Percentiles rank a stretch among this genome's conserved stretches.
Evolutionary conservation across 352 stramenopile genomes (phyloP).

Genomic region (Phytopythium ostracodes): DNA sequence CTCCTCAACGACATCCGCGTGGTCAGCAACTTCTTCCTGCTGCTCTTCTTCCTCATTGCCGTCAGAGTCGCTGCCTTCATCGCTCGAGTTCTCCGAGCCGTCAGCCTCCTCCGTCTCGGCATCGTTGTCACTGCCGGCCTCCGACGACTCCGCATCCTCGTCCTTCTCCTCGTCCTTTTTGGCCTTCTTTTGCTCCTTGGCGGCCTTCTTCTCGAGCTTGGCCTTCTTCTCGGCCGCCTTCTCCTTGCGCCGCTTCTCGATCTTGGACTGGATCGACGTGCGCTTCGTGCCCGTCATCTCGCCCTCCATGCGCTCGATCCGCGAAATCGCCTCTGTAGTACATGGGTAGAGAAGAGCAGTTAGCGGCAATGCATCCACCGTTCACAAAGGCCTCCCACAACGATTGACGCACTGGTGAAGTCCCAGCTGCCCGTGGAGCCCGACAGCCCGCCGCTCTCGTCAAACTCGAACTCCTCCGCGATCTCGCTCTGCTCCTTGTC

Average conservation of each 20-base stretch:
- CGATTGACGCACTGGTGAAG: slow-evolving; percentile 56
- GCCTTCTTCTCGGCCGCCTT: slow-evolving; percentile 55
- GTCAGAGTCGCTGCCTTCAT: slow-evolving; percentile 27
- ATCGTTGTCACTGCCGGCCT: slow-evolving; percentile 12
- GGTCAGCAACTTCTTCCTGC: slow-evolving; percentile 41
- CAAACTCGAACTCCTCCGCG: slow-evolving; percentile 84
- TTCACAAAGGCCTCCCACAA: background rate
- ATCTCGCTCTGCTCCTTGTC: slow-evolving; percentile 56
- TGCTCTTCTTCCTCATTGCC: slow-evolving; percentile 25
- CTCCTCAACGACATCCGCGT: slow-evolving; percentile 70
- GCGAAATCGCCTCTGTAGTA: slow-evolving; percentile 64
- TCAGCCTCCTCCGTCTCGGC: slow-evolving; percentile 15
- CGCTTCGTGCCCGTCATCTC: slow-evolving; percentile 56
- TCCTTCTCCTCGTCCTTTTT: slow-evolving; percentile 22
- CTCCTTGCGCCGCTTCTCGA: slow-evolving; percentile 77
- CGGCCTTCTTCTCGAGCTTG: slow-evolving; percentile 49
- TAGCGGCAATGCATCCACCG: background rate
- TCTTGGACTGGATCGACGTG: slow-evolving; percentile 85
- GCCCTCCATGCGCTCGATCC: slow-evolving; percentile 75
- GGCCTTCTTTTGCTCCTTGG: slow-evolving; percentile 31
- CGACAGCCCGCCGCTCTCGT: slow-evolving; percentile 53
- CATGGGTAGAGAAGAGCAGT: background rate
- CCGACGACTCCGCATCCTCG: slow-evolving; percentile 9
- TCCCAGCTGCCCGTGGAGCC: slow-evolving; percentile 68
- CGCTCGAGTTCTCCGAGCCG: slow-evolving; percentile 4